These are phyloP conservation scores for Castanea crenata DNA, from an alignment of 306 rosid species.

Conservation along the genomic window DNA sequence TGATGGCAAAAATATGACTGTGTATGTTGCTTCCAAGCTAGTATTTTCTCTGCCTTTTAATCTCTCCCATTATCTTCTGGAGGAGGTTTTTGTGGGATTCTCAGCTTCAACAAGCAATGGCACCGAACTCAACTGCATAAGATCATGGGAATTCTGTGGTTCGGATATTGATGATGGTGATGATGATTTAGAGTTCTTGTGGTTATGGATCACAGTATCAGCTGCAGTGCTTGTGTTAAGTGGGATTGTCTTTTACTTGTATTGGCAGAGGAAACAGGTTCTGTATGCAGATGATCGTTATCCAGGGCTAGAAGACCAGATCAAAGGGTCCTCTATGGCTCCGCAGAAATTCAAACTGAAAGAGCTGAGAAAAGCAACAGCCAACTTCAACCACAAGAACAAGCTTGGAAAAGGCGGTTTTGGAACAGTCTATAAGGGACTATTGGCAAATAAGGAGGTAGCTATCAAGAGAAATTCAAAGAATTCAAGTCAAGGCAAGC, in stretches of 20 bases:
- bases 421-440: conserved; percentile 74
- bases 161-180: conserved; percentile 5
- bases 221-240: not conserved
- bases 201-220: conserved; percentile 50
- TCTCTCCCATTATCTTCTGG: conserved; percentile 42
- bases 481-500: conserved; percentile 73
- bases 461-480: conserved; percentile 73
- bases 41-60: conserved; percentile 24
- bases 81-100: conserved; percentile 56
- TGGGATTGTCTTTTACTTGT: conserved; percentile 24
- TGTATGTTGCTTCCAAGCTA: conserved; percentile 16
- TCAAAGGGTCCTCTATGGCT: conserved; percentile 45
- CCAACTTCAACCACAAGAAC: conserved; percentile 53
- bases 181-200: conserved; percentile 18
- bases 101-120: conserved; percentile 61
- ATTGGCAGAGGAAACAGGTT: conserved; percentile 16
- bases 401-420: conserved; percentile 82
- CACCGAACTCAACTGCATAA: conserved; percentile 54
- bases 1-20: conserved; percentile 25
- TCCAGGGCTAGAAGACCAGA: conserved; percentile 58
- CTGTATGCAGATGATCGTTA: conserved; percentile 28
- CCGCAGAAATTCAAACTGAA: conserved; percentile 48
- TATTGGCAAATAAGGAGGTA: conserved; percentile 42
- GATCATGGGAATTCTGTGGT: conserved; percentile 49
- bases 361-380: conserved; percentile 57